Evolutionary conservation across 2,329 filamentous ascomycete species (phyloP).

Genomic region (Colletotrichum sp.): DNA sequence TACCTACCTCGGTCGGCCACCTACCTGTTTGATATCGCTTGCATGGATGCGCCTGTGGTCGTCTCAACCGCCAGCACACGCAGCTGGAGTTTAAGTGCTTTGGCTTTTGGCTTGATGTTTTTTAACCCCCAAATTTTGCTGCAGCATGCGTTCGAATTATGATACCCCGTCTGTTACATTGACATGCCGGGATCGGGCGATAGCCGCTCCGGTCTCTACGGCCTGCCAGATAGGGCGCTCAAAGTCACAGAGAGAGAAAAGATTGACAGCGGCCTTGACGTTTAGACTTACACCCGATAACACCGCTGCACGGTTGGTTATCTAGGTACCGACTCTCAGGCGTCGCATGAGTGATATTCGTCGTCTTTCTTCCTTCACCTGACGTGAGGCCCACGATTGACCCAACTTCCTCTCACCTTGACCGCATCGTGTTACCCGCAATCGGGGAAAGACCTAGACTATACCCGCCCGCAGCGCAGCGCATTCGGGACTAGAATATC

Average conservation of each 20-base stretch:
- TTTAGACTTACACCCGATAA: not conserved
- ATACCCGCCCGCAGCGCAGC: not conserved
- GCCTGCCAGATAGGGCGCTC: not conserved
- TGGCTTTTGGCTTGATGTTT: not conserved
- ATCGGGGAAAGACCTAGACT: not conserved
- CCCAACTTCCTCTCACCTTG: not conserved
- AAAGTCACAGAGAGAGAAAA: not conserved
- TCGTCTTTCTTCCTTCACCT: not conserved
- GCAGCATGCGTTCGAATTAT: slow-evolving; percentile 1
- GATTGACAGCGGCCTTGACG: not conserved
- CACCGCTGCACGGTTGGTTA: not conserved
- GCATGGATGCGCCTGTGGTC: not conserved
- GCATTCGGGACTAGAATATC: slow-evolving; percentile 11
- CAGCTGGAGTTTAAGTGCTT: not conserved
- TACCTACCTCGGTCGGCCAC: not conserved
- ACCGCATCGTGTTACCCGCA: slow-evolving; percentile 2
- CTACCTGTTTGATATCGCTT: not conserved
- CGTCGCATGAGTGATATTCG: not conserved
- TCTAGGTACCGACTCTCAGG: not conserved
- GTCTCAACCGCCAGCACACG: not conserved
- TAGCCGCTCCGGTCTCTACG: slow-evolving; percentile 7
- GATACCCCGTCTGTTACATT: slow-evolving; percentile 7
- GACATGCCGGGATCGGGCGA: not conserved
- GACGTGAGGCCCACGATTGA: not conserved
- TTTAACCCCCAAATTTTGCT: not conserved